Base-by-base conservation (phyloP, 2,329 filamentous ascomycete genomes). In the Mariannaea sp. region DNA sequence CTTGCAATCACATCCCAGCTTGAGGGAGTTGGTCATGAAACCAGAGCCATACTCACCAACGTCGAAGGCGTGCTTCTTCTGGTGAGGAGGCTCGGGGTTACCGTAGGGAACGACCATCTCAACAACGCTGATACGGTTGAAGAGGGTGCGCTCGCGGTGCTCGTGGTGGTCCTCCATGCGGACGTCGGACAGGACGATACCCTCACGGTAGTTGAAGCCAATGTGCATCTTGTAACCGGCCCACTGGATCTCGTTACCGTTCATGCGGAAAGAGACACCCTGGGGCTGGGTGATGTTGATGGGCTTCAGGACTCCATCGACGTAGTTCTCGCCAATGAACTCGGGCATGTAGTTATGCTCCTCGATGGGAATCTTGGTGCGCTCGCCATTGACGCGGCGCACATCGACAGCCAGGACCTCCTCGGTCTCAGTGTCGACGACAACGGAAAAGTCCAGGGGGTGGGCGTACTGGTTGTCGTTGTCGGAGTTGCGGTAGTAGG, bases 1-100 rank as follows among this genome's bases (percentile, higher is more conserved):
- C 73, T 95, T 94, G 80, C 91, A 96, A 72, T 93, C 89, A 65
- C 89, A 92, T 43, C 89, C 89, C 6, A 92, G 75, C 10, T 85
- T 79, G n/a, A 93, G 77, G 32, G 84, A 88, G 73, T 92, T 92
- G 57, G 89, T 89, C 89, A 92, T 91, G 71, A 92, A 91, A 9
- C 89, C 89, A 27, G 86, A 88, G 29, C 89, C 89, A 63, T 91
- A 91, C 71, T 92, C 89, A 56, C 89, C 89, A 1, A 92, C 78
- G 67, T 92, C 89, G 62, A 92, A 91, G 6, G 89, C 89, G 65
- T 92, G 88, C 69, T 93, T 93, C 46, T 88, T 79, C 65, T 92
- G 89, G 71, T 92, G 89, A 14, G 89, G 89, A 57, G 86, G 83
- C 57, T 92, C 88, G 0, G 89, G 89, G 69, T 91, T 90, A 35